A percentile compares a stretch with the other conserved stretches of the same genome.
Conservation (phyloP, 108 stramenopile species). For the Fragilaria crotonensis region DNA sequence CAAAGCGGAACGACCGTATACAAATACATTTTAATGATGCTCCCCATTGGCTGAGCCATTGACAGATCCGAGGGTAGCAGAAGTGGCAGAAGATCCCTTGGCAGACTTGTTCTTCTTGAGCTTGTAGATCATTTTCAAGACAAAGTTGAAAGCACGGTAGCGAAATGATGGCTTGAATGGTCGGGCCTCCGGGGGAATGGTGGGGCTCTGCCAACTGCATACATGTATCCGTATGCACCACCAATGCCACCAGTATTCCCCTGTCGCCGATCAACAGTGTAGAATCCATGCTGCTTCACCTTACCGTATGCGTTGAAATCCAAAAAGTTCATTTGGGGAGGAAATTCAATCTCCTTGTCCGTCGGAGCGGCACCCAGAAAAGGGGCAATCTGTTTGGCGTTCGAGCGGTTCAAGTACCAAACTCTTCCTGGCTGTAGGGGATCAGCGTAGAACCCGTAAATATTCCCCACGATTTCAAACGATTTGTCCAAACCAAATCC, state of each 20-base stretch:
- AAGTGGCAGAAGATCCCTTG: too few species aligned
- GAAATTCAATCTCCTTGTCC: slow-evolving; percentile 37
- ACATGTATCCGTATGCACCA: slow-evolving; percentile 67
- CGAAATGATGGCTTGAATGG: slow-evolving; percentile 53
- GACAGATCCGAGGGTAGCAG: too few species aligned
- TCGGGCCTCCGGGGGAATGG: slow-evolving; percentile 60
- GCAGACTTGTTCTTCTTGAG: slow-evolving; percentile 1
- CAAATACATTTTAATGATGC: too few species aligned
- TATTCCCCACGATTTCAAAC: slow-evolving; percentile 52
- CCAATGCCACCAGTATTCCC: slow-evolving; percentile 81
- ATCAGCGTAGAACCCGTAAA: slow-evolving; percentile 53
- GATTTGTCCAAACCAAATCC: slow-evolving; percentile 45
- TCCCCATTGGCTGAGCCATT: too few species aligned
- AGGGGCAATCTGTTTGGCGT: slow-evolving; percentile 32
- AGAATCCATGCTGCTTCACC: slow-evolving; percentile 61
- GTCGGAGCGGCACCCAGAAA: slow-evolving; percentile 47
- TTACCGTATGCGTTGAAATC: slow-evolving; percentile 43
- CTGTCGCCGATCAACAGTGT: slow-evolving; percentile 59
- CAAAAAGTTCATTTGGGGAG: slow-evolving; percentile 35
- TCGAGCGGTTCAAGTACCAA: slow-evolving; percentile 50
- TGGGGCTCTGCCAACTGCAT: slow-evolving; percentile 58
- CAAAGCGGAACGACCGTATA: too few species aligned
- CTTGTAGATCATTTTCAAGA: slow-evolving; percentile 3
- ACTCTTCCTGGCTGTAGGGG: slow-evolving; percentile 62
- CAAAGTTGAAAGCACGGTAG: slow-evolving; percentile 16